These are phyloP conservation scores for Begonia fuchsioides DNA, from an alignment of 306 rosid species.

Conservation along the genomic window DNA sequence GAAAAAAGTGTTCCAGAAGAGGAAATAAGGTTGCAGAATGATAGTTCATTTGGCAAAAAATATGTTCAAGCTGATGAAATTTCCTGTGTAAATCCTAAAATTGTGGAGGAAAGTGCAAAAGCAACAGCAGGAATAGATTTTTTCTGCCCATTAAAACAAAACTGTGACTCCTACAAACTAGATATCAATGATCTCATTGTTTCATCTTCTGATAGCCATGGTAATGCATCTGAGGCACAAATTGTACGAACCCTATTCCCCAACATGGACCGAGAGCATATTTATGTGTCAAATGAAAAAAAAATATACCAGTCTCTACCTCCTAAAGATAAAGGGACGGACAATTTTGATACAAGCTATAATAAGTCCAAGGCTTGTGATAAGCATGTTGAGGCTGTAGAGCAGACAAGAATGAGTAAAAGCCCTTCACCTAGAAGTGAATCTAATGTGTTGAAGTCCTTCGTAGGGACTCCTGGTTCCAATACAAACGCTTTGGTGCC, in stretches of 20 bases:
- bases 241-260: background rate
- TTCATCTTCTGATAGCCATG: background rate
- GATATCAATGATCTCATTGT: background rate
- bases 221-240: background rate
- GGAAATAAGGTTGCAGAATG: constrained; percentile 14
- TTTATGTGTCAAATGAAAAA: background rate
- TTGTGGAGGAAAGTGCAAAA: constrained; percentile 18
- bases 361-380: constrained; percentile 18
- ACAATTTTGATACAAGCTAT: constrained; percentile 5
- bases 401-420: constrained; percentile 13
- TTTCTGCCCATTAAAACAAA: constrained; percentile 15
- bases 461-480: constrained; percentile 13
- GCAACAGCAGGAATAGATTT: constrained; percentile 18
- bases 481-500: constrained; percentile 24
- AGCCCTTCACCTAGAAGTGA: constrained; percentile 24
- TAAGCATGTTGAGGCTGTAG: constrained; percentile 20
- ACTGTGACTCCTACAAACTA: constrained; percentile 14
- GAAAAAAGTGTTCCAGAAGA: constrained; percentile 14
- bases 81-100: constrained; percentile 18
- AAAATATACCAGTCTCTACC: constrained; percentile 11
- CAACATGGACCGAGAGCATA: background rate
- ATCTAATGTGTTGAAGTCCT: constrained; percentile 13
- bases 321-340: constrained; percentile 17
- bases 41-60: constrained; percentile 17
- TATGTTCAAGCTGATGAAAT: constrained; percentile 17